A percentile compares a stretch with the other conserved stretches of the same genome.
phyloP scores from a whole-genome alignment of 1,284 basidiomycete genomes.

The Puccinia hordei region DNA sequence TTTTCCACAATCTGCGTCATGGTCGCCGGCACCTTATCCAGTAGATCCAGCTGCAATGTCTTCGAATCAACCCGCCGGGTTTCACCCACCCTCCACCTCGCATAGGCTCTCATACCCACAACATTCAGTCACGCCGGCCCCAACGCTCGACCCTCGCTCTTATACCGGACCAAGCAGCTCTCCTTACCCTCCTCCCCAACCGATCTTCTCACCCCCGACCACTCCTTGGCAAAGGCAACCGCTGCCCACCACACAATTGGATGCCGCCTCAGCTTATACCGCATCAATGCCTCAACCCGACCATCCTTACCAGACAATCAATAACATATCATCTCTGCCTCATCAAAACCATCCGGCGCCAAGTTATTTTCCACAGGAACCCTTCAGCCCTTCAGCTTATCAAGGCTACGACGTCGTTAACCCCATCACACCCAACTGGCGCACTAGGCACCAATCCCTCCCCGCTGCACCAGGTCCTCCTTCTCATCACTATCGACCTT shows the following conservation, averaged over 20 bases:
- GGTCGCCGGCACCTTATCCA: neutral
- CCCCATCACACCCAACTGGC: constrained; percentile 10
- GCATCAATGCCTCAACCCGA: neutral
- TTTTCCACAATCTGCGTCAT: constrained; percentile 4
- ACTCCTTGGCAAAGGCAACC: constrained; percentile 44
- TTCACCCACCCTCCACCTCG: neutral
- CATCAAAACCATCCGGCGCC: constrained; percentile 7
- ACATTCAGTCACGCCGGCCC: neutral
- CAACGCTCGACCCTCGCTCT: constrained; percentile 11
- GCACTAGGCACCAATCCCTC: constrained; percentile 44
- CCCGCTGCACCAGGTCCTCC: constrained; percentile 21
- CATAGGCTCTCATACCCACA: constrained; percentile 19
- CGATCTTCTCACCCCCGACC: constrained; percentile 44
- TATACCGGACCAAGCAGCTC: neutral
- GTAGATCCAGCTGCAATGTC: neutral
- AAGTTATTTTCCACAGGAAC: no score
- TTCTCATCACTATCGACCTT: constrained; percentile 19
- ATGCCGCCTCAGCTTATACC: constrained; percentile 13
- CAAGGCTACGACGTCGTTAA: neutral
- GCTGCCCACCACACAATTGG: neutral
- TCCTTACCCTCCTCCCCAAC: constrained; percentile 24
- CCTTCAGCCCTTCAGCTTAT: constrained; percentile 1
- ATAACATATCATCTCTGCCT: neutral
- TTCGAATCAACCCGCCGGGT: neutral
- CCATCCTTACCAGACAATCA: neutral